Percentiles rank a stretch among this genome's conserved stretches.
phyloP scores from a whole-genome alignment of 352 stramenopile genomes.

The Lagenidium giganteum region DNA sequence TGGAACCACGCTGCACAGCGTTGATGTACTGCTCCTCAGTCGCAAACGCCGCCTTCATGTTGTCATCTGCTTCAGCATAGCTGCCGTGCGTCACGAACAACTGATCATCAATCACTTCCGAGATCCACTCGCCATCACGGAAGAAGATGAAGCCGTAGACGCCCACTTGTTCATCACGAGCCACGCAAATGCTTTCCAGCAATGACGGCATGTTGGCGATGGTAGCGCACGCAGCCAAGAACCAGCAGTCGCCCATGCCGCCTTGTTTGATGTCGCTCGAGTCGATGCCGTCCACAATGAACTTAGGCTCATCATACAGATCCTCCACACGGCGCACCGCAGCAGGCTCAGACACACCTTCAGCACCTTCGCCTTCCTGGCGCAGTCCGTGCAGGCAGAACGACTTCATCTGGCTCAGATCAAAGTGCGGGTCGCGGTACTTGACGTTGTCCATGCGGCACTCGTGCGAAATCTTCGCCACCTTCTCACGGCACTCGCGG shows the following conservation, averaged over 20 bases:
- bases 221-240: conserved; percentile 66
- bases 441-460: conserved; percentile 37
- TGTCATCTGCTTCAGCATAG: conserved; percentile 18
- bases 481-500: conserved; percentile 27
- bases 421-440: conserved; percentile 40
- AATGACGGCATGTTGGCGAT: conserved; percentile 59
- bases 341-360: conserved; percentile 10
- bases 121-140: conserved; percentile 40
- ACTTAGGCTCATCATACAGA: conserved; percentile 31
- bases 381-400: conserved; percentile 26
- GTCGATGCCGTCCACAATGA: conserved; percentile 51
- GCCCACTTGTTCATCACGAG: conserved; percentile 37
- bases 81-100: conserved; percentile 23
- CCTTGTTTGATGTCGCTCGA: conserved; percentile 70
- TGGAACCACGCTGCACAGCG: conserved; percentile 25
- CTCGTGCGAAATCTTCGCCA: conserved; percentile 32
- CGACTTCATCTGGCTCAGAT: conserved; percentile 12
- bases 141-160: conserved; percentile 54
- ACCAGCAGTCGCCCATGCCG: conserved; percentile 74
- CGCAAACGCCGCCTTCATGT: conserved; percentile 18
- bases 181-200: conserved; percentile 60
- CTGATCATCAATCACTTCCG: conserved; percentile 40
- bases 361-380: conserved; percentile 10
- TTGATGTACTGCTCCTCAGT: conserved; percentile 21
- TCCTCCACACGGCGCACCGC: conserved; percentile 26